Evolutionary conservation across 345 rosid genomes (phyloP).

Genomic region (Rubroshorea leprosula): DNA sequence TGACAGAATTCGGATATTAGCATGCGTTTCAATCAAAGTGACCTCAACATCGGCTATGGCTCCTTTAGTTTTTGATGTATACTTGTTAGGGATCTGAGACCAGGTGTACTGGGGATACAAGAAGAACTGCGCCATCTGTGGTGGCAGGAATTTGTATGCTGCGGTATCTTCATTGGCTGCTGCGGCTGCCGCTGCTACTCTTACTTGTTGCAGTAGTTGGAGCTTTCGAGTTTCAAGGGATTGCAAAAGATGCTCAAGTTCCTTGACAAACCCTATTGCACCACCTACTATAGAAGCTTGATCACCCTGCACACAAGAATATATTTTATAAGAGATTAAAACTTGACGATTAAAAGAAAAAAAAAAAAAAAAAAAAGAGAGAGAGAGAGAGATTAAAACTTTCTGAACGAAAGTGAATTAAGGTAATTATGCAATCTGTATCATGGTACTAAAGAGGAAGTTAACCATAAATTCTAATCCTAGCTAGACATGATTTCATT

Average conservation of each 20-base stretch:
- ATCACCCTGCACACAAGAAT: conserved; percentile 52
- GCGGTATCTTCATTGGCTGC: conserved; percentile 7
- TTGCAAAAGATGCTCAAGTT: conserved; percentile 65
- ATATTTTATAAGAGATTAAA: too few relatives aligned
- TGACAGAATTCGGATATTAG: conserved; percentile 68
- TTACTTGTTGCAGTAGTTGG: conserved; percentile 18
- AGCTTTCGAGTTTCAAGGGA: conserved; percentile 65
- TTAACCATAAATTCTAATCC: neutral
- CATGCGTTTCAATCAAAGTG: conserved; percentile 78
- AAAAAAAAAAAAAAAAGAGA: too few relatives aligned
- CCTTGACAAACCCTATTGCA: conserved; percentile 85
- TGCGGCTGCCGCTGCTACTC: neutral
- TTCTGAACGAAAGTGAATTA: too few relatives aligned
- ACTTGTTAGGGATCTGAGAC: conserved; percentile 44
- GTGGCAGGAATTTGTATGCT: conserved; percentile 6
- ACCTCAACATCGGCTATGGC: conserved; percentile 75
- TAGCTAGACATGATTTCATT: neutral
- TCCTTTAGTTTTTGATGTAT: conserved; percentile 36
- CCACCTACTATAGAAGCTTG: conserved; percentile 94
- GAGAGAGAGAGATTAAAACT: too few relatives aligned
- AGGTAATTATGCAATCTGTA: too few relatives aligned
- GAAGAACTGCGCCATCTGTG: conserved; percentile 50
- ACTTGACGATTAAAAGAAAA: too few relatives aligned
- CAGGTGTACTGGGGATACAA: conserved; percentile 48
- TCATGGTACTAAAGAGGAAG: neutral